phyloP scores from a whole-genome alignment of 1,284 basidiomycete species.

The Ganoderma resinaceum region DNA sequence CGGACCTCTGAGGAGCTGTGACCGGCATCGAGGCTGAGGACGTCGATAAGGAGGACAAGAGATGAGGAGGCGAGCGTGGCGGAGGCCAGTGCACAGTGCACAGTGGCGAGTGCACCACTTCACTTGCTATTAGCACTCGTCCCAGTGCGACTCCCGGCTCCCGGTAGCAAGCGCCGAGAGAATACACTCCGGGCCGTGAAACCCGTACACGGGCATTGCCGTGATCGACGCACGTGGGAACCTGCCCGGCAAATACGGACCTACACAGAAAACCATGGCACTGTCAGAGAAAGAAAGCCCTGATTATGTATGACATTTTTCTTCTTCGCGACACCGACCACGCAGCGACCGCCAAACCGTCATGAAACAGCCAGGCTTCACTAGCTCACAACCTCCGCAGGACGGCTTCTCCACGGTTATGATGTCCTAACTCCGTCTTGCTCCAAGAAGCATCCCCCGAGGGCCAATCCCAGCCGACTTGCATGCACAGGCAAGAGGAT shows the following conservation, averaged over 20 bases:
- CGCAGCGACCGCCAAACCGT: background rate
- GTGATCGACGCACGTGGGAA: background rate
- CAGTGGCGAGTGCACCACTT: too few relatives aligned
- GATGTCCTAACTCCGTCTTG: conserved; percentile 4
- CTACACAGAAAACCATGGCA: background rate
- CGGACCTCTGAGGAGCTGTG: conserved; percentile 44
- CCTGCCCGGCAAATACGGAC: background rate
- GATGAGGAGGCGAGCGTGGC: background rate
- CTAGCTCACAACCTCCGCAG: background rate
- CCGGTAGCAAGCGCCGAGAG: background rate
- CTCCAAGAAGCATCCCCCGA: background rate
- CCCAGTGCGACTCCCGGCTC: background rate
- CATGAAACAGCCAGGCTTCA: background rate
- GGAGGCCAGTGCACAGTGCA: too few relatives aligned
- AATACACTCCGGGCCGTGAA: background rate
- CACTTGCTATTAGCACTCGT: too few relatives aligned
- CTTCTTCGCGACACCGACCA: background rate
- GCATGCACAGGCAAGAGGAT: background rate
- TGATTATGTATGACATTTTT: background rate
- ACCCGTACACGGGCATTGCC: background rate
- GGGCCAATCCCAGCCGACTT: background rate
- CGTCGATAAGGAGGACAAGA: background rate
- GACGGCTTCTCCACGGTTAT: conserved; percentile 3
- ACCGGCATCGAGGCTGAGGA: conserved; percentile 37
- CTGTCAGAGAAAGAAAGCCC: background rate